A percentile compares a stretch with the other conserved stretches of the same genome.
phyloP scores from a whole-genome alignment of 179 eudicot species.

The Camellia oleifera region DNA sequence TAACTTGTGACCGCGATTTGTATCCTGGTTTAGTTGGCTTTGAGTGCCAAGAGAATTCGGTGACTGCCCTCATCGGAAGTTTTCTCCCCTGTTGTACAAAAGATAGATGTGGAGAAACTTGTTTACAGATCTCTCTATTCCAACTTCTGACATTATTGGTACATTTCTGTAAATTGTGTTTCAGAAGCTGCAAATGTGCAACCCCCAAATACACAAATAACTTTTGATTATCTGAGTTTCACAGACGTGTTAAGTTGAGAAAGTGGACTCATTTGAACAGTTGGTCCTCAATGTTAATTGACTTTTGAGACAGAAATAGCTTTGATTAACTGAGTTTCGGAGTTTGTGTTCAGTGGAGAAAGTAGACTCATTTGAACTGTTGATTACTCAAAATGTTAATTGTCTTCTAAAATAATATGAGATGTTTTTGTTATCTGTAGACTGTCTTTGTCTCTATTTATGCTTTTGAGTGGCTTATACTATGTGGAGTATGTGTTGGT shows the following conservation, averaged over 20 bases:
- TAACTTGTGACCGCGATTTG: background rate
- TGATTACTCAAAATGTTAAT: background rate
- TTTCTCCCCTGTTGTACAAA: slow-evolving; percentile 13
- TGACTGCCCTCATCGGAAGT: background rate
- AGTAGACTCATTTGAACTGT: too few species aligned
- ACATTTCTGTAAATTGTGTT: slow-evolving; percentile 13
- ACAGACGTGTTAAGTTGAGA: too few species aligned
- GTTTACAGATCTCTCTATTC: background rate
- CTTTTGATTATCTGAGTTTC: background rate
- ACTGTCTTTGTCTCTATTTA: too few species aligned
- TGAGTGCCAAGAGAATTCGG: background rate
- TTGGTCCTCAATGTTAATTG: background rate
- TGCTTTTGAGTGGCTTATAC: too few species aligned
- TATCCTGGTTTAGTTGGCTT: slow-evolving; percentile 22
- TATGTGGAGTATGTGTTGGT: too few species aligned
- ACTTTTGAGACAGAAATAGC: too few species aligned
- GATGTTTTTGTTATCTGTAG: too few species aligned
- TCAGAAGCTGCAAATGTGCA: background rate
- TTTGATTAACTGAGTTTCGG: background rate
- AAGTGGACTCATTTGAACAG: background rate
- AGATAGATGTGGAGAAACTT: background rate
- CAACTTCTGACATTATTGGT: background rate
- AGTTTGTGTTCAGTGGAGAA: too few species aligned
- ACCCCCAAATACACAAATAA: background rate
- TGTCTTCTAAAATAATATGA: background rate